phyloP scores from a whole-genome alignment of 2,329 filamentous ascomycete genomes.

The Alternaria metachromatica region DNA sequence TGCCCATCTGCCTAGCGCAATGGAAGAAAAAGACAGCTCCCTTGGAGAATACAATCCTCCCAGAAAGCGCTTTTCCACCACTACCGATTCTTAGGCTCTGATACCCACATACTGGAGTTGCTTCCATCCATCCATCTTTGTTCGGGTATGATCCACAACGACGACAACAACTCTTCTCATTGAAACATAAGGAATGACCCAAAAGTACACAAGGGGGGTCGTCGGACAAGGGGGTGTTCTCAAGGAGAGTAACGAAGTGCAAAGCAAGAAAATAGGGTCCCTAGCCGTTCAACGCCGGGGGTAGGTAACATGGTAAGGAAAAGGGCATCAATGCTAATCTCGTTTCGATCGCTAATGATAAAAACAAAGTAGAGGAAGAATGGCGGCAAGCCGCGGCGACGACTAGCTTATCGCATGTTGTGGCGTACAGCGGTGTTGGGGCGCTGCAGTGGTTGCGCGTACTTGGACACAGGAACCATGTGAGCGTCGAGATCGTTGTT shows the following conservation, averaged over 20 bases:
- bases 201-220: background rate
- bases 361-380: constrained; percentile 13
- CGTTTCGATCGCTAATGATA: constrained; percentile 20
- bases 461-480: constrained; percentile 47
- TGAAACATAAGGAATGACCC: background rate
- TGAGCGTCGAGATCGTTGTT: constrained; percentile 39
- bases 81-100: background rate
- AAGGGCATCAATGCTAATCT: constrained; percentile 27
- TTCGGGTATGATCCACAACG: constrained; percentile 1
- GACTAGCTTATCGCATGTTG: constrained; percentile 9
- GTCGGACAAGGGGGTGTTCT: constrained; percentile 8
- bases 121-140: constrained; percentile 1
- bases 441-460: constrained; percentile 39
- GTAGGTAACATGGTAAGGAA: constrained; percentile 7
- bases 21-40: background rate
- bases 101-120: background rate
- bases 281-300: constrained; percentile 14
- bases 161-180: background rate
- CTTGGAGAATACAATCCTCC: background rate
- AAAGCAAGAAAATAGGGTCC: background rate
- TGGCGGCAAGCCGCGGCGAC: background rate
- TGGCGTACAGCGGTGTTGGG: constrained; percentile 26
- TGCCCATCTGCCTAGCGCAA: constrained; percentile 1
- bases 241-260: constrained; percentile 14
- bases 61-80: background rate